These are phyloP conservation scores for Hippophae gyantsensis DNA, from an alignment of 306 rosid species.

Conservation along the genomic window DNA sequence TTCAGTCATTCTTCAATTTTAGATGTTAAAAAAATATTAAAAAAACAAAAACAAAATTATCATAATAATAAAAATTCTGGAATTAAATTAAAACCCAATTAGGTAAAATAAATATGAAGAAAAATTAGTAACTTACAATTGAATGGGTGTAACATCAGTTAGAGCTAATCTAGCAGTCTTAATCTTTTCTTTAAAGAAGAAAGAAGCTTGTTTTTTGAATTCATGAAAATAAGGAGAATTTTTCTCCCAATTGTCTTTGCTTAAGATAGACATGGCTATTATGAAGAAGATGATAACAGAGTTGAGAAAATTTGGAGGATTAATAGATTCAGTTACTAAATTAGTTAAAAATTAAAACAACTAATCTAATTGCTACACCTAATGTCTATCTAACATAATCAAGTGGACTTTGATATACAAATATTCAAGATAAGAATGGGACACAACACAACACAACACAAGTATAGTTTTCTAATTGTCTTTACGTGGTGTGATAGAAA, in stretches of 20 bases:
- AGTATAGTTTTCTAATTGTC: no score
- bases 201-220: slow-evolving; percentile 86
- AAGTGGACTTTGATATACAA: no score
- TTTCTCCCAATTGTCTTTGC: slow-evolving; percentile 30
- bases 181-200: slow-evolving; percentile 80
- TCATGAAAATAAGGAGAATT: slow-evolving; percentile 54
- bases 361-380: no score
- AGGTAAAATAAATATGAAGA: background rate
- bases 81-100: slow-evolving; percentile 8
- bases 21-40: background rate
- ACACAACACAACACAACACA: no score
- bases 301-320: no score
- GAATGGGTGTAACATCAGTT: slow-evolving; percentile 86
- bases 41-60: slow-evolving; percentile 6
- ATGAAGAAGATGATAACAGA: no score
- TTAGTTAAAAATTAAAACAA: no score
- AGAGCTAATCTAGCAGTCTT: slow-evolving; percentile 89
- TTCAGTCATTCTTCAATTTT: slow-evolving; percentile 55
- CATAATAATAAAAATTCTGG: slow-evolving; percentile 7
- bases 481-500: no score
- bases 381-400: no score
- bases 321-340: no score
- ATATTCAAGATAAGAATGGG: no score
- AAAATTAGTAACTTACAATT: slow-evolving; percentile 37
- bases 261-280: slow-evolving; percentile 33